These are phyloP conservation scores for Venturiaceae sp. DNA, from an alignment of 2,329 filamentous ascomycete genomes.

Conservation along the genomic window DNA sequence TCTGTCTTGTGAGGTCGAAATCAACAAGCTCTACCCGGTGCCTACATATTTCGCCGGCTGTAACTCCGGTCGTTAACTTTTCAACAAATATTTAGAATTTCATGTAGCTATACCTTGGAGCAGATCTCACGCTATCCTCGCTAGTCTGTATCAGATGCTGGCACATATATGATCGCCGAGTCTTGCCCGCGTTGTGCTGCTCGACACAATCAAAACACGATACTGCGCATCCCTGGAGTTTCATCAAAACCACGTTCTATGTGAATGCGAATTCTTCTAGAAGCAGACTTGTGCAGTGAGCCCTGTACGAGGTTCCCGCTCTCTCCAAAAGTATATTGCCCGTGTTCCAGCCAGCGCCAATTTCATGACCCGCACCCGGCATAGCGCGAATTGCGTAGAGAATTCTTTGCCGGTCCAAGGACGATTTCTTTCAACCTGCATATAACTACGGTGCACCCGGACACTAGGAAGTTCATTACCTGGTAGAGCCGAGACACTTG, in stretches of 20 bases:
- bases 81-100: neutral
- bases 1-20: no score
- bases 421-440: neutral
- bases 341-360: neutral
- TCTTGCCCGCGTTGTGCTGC: neutral
- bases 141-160: neutral
- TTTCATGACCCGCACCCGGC: no score
- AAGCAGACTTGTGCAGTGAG: neutral
- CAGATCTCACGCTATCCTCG: neutral
- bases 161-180: neutral
- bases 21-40: no score
- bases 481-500: neutral
- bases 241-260: neutral
- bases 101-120: neutral
- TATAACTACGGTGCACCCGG: neutral
- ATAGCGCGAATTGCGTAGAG: no score
- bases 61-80: neutral
- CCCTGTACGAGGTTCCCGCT: neutral
- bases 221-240: neutral
- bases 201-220: neutral
- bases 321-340: neutral
- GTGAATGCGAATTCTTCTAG: neutral
- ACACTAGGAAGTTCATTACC: neutral
- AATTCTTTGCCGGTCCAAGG: neutral
- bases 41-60: no score